Evolutionary conservation across 306 rosid species (phyloP).

Genomic region (Quercus engelmannii): DNA sequence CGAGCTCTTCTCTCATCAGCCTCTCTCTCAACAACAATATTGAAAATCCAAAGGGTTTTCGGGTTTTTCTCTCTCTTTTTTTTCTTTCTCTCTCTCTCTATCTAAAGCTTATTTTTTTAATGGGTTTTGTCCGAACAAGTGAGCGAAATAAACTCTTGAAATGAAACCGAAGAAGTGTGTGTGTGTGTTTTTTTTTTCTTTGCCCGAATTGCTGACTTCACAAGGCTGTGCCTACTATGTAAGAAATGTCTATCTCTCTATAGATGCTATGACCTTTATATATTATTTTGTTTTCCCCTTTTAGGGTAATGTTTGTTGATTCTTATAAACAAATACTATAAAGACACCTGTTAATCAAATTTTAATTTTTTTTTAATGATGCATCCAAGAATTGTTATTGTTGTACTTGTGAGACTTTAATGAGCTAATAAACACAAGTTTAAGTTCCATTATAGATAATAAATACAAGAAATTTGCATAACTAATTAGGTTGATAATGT

Average conservation of each 20-base stretch:
- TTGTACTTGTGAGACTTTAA: no score
- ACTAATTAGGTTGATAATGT: no score
- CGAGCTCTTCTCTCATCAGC: no score
- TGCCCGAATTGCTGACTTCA: slow-evolving; percentile 27
- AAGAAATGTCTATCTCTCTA: not conserved
- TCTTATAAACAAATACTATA: no score
- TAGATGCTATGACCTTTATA: no score
- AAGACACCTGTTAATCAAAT: accelerated
- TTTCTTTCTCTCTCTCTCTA: not conserved
- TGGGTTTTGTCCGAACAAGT: slow-evolving; percentile 40
- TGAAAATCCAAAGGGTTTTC: slow-evolving; percentile 8
- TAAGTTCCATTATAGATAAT: no score
- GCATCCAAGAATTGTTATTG: no score
- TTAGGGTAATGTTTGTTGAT: no score
- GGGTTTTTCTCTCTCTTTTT: slow-evolving; percentile 9
- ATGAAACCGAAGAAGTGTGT: slow-evolving; percentile 2
- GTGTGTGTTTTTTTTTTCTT: not conserved
- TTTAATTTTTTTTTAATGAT: no score
- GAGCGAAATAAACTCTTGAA: slow-evolving; percentile 34
- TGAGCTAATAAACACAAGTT: no score
- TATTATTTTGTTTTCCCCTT: not conserved
- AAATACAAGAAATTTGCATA: no score
- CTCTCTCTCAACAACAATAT: no score
- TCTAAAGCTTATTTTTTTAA: slow-evolving; percentile 4
- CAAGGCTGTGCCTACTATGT: not conserved